Base-by-base conservation (phyloP, 176 grass and related monocot species). In the Phyllostachys edulis region DNA sequence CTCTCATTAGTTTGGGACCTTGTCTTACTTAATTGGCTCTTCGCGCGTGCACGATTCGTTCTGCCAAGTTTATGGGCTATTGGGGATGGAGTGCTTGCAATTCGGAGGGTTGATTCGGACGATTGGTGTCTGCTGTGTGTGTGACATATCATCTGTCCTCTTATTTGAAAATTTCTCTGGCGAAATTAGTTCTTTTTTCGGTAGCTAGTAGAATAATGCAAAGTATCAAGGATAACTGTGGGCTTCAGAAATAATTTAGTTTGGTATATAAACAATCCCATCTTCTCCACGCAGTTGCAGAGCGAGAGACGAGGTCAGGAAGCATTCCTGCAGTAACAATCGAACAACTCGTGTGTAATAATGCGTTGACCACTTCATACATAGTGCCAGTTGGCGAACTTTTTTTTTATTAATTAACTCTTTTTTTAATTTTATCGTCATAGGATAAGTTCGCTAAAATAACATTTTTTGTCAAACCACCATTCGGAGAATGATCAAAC, bases 1-100 rank as follows among this genome's bases (percentile, higher is more conserved):
- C 47, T 24, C 10, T 36, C 21, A 5, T 13, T 71, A 49, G 76
- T 85, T 85, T 85, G 51, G 69, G 76, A 80, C 57, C 8, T 20
- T 71, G 56, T 36, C 86, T 61, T 47, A 37, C 65, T 55, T 51
- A 42, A 66, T 57, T 68, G 52, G 55, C 3, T 69, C 16, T 18
- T 52, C 5, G 50, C 50, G 50, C 16, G 50, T 17, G 16, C 50
- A 66, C 77, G 39, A 8, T 65, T 12, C 56, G 12, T 77, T 77
- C n/a, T 62, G n/a, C 23, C 57, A 61, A 21, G 18, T 56, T 2
- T 20, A 55, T 20, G 27, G 12, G 4, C 6, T 62, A 32, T 36
- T 24, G 26, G 32, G 52, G n/a, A 76, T 27, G 17, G 26, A 69
- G 7, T 3, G 63, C 9, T 37, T 44, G 13, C 64, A 8, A 23